Percentiles rank a stretch among this genome's conserved stretches.
Evolutionary conservation across 1,284 basidiomycete genomes (phyloP).

Genomic region (Ustilago bromivora): DNA sequence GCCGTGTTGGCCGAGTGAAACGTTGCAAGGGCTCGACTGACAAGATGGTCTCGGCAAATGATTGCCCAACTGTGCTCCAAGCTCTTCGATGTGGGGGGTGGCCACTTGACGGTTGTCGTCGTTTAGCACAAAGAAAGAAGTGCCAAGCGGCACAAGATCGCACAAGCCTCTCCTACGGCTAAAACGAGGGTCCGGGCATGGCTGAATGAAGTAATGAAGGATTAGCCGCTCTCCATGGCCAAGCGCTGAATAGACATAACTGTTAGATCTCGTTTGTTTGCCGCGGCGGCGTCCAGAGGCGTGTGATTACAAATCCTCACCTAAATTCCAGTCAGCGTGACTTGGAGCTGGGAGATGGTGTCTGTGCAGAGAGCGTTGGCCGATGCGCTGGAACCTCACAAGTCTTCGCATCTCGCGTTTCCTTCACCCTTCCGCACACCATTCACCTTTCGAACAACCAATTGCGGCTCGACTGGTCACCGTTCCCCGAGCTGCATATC

Average conservation of each 20-base stretch:
- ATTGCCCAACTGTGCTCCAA: not conserved
- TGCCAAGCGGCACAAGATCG: slow-evolving; percentile 3
- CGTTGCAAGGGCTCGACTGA: not conserved
- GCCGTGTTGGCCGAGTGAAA: slow-evolving; percentile 2
- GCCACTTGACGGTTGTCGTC: not conserved
- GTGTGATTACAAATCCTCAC: slow-evolving; percentile 1
- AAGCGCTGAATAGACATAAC: not conserved
- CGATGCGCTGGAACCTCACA: slow-evolving; percentile 36
- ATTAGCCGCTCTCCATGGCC: not conserved
- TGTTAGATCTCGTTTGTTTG: too few species aligned
- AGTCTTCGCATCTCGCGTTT: slow-evolving; percentile 12
- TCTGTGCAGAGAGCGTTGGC: slow-evolving; percentile 25
- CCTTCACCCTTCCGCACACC: not conserved
- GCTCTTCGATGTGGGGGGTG: slow-evolving; percentile 6
- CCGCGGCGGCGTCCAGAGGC: not conserved
- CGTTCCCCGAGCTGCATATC: too few species aligned
- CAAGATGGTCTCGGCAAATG: slow-evolving; percentile 9
- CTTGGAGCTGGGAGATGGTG: slow-evolving; percentile 2
- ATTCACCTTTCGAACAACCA: not conserved
- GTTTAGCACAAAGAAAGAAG: not conserved
- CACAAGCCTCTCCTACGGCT: not conserved
- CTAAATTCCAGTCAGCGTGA: slow-evolving; percentile 1
- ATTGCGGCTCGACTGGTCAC: not conserved
- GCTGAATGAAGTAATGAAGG: not conserved
- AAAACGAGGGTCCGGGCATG: not conserved